phyloP scores from a whole-genome alignment of 306 rosid species.

The Hippophae rhamnoides region DNA sequence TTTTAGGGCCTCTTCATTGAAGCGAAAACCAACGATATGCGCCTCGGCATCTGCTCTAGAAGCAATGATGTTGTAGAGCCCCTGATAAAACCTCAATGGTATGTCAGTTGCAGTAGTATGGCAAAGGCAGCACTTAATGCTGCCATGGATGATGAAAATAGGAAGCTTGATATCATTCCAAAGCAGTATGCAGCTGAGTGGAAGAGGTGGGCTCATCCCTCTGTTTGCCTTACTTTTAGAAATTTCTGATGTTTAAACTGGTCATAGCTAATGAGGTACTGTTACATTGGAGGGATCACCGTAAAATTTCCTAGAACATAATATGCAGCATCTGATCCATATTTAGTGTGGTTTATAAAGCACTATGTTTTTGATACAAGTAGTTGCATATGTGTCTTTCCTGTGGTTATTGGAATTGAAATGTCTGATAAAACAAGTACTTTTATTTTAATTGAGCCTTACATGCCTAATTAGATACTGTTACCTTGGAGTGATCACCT shows the following conservation, averaged over 20 bases:
- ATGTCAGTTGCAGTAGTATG: slow-evolving; percentile 57
- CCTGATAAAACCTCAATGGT: slow-evolving; percentile 92
- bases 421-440: background rate
- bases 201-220: slow-evolving; percentile 41
- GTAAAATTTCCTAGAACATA: background rate
- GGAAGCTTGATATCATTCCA: slow-evolving; percentile 56
- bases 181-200: slow-evolving; percentile 84
- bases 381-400: background rate
- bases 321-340: background rate
- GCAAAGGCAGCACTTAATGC: slow-evolving; percentile 73
- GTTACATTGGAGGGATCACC: too few species aligned
- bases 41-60: slow-evolving; percentile 87
- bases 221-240: background rate
- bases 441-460: too few species aligned
- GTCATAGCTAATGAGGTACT: too few species aligned
- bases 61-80: slow-evolving; percentile 92
- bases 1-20: slow-evolving; percentile 75
- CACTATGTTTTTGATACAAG: background rate
- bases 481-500: too few species aligned
- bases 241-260: background rate
- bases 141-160: slow-evolving; percentile 54
- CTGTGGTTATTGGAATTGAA: background rate
- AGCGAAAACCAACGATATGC: slow-evolving; percentile 84
- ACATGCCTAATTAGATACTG: too few species aligned
- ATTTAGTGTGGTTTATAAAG: background rate